These are phyloP conservation scores for Barnettozyma sp. DNA, from an alignment of 805 yeast species.

Conservation along the genomic window DNA sequence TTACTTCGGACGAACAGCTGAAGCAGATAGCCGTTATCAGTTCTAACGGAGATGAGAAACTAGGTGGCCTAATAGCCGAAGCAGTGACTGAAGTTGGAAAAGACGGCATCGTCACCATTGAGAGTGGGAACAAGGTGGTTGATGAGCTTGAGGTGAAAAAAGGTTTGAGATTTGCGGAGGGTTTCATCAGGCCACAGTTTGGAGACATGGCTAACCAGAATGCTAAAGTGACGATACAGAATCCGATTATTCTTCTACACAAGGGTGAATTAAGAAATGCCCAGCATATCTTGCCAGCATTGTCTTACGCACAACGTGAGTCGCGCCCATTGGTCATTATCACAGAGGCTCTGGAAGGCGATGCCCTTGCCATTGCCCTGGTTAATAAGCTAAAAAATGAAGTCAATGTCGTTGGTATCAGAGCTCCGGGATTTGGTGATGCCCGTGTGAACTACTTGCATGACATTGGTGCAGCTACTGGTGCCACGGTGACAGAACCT, in stretches of 20 bases:
- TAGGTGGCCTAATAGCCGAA: constrained; percentile 82
- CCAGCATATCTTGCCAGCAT: constrained; percentile 71
- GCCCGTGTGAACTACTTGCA: constrained; percentile 95
- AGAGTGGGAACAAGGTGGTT: constrained; percentile 94
- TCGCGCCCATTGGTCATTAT: constrained; percentile 90
- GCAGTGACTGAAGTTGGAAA: constrained; percentile 99
- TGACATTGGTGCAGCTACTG: constrained; percentile 90
- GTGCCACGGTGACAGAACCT: constrained; percentile 82
- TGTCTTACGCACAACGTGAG: constrained; percentile 86
- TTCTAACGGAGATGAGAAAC: constrained; percentile 92
- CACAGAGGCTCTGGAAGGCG: constrained; percentile 97
- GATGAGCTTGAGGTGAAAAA: constrained; percentile 96
- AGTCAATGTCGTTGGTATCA: constrained; percentile 94
- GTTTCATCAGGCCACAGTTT: constrained; percentile 94
- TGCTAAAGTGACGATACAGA: constrained; percentile 88
- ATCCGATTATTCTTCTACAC: constrained; percentile 71
- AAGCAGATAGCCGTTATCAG: constrained; percentile 98
- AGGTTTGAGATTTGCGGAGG: constrained; percentile 98
- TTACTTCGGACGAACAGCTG: constrained; percentile 89
- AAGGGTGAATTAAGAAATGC: constrained; percentile 19
- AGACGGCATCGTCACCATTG: constrained; percentile 97
- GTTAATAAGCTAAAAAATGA: constrained; percentile 97
- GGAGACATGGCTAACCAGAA: constrained; percentile 74
- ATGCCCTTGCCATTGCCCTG: constrained; percentile 96
- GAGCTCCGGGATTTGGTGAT: constrained; percentile 99